Evolutionary conservation across 1,284 basidiomycete genomes (phyloP), one percentile per base, ranked within the genome.

Genomic region (Ceratobasidium sp.): DNA sequence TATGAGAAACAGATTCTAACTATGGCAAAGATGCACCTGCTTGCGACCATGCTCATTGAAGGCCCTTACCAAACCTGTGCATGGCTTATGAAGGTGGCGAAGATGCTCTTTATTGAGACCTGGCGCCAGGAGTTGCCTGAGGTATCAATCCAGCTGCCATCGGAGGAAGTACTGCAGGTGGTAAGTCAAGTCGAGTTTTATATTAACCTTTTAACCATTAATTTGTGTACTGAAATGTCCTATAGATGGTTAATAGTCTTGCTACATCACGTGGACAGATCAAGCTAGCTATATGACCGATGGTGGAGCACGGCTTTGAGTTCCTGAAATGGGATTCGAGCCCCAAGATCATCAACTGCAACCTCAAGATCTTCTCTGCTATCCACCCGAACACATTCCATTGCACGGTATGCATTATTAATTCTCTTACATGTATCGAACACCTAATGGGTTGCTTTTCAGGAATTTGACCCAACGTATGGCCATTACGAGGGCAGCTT

Each of bases 161-260:
- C 36, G 16, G 5, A 12, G 11, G 14, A 21, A 7, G n/a, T 23
- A 11, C 36, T 61, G n/a, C 36, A 61, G 23, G 38, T 61, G 16
- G 59, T 61, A n/a, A 61, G 38, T 61, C 8, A n/a, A 61, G 18
- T 5, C 7, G 8, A n/a, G 33, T 9, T 23, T 49, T n/a, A 49
- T 49, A 7, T 49, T 12, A 25, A 49, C 28, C 38, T 9, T 18
- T n/a, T n/a, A n/a, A n/a, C n/a, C n/a, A n/a, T n/a, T 9, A 36
- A 36, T 36, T 36, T 36, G 33, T 36, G 33, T 9, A 36, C 33
- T 36, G 9, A 36, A 5, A 36, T 36, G 8, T 38, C 18, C 38
- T 44, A 11, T 61, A 61, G 59, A 38, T 61, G 33, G 59, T 61
- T 2, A 61, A 61, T 36, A 40, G 36, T 21, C 7, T 61, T 14